Percentiles rank a stretch among this genome's conserved stretches.
These are phyloP conservation scores for Debaryomycetaceae sp. DNA, from an alignment of 1,139 yeast genomes.

Conservation along the genomic window DNA sequence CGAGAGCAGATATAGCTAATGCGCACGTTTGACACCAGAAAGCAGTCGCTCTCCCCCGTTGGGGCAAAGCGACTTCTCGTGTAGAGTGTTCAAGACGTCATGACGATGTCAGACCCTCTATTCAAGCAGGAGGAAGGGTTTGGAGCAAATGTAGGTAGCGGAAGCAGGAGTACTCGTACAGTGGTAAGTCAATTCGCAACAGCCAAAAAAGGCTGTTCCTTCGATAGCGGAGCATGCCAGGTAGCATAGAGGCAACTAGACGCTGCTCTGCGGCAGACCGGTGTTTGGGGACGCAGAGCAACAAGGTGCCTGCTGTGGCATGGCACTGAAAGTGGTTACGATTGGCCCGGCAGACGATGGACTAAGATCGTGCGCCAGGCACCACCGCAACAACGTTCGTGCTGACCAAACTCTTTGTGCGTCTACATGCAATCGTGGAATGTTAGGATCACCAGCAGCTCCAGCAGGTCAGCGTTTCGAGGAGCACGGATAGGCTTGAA, in stretches of 20 bases:
- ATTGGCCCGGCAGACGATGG: no score
- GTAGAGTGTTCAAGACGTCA: no score
- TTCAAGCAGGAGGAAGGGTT: background rate
- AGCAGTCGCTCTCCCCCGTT: background rate
- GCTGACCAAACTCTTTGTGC: background rate
- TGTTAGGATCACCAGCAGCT: no score
- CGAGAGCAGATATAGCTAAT: no score
- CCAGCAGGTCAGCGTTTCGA: no score
- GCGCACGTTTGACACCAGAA: background rate
- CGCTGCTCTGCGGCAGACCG: no score
- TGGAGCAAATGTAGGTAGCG: background rate
- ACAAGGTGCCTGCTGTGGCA: background rate
- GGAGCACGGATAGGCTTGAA: no score
- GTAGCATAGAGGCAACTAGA: background rate
- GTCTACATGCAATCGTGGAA: background rate
- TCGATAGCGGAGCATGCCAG: background rate
- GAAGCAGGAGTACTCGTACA: background rate
- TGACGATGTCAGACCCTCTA: no score
- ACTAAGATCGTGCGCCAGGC: background rate
- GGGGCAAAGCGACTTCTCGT: background rate
- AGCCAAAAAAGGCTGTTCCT: background rate
- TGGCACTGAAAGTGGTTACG: background rate
- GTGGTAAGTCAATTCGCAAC: background rate
- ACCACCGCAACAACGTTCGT: background rate
- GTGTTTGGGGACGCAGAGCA: no score